Base-by-base conservation (phyloP, 768 basidiomycete genomes). In the Phylloporus scabripes region DNA sequence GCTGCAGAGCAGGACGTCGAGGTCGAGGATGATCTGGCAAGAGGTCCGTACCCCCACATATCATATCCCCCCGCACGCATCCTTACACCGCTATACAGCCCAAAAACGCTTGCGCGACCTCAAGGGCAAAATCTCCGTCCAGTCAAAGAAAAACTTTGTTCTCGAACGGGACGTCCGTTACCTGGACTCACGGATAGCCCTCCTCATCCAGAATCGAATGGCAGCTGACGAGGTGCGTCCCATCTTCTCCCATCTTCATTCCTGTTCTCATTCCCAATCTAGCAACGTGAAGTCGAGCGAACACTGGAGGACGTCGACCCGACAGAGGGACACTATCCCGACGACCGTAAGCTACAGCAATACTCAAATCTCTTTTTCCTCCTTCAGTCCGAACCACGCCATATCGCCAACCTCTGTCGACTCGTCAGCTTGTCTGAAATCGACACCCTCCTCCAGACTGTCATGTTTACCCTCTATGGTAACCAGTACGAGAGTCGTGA, bases 91-190 rank as follows among this genome's bases (percentile, higher is more conserved):
- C 39, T n/a, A 38, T 21, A 43, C 64, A 92, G 96, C 96, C 42
- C 96, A 99, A 75, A 97, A 95, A 70, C 92, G 95, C 41, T 74
- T 99, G 26, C 79, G 96, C 26, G 96, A 99, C 60, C 78, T 99
- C 55, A 99, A 99, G 73, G 81, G 86, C 23, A 89, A 93, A 64
- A 99, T 99, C 52, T 98, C 96, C 12, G 88, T 92, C 0, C 96
- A 98, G 72, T 94, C 92, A 47, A 99, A 99, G 79, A 98, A 97
- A 82, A 99, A 99, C 73, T 99, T 99, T 60, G 96, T 99, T 34
- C 80, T 99, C 10, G 96, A 99, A 68, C 86, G 96, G 39, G 96
- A 99, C 68, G 96, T 99, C 29, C 87, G 96, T 44, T 99, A 98
- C 68, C 83, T 99, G 37, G 96, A 99, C 74, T 91, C 90, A 32